Percentiles rank a stretch among this genome's conserved stretches.
These are phyloP conservation scores for Leishmania tarentolae DNA, from an alignment of 208 protist species.

Conservation along the genomic window DNA sequence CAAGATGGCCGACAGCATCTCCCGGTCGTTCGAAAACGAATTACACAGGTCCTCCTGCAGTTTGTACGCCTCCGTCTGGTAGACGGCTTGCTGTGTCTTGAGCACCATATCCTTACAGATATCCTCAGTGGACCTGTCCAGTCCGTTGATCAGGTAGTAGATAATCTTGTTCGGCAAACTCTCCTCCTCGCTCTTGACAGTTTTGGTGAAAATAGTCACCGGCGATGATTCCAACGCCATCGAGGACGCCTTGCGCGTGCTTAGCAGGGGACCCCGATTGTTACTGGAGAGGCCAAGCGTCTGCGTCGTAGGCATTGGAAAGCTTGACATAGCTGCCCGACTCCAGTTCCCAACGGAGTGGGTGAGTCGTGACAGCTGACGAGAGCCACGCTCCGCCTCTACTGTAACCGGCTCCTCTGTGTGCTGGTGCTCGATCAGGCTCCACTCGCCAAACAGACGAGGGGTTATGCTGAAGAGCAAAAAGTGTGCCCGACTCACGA, in stretches of 20 bases:
- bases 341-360: conserved; percentile 32
- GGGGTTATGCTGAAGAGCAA: conserved; percentile 73
- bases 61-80: conserved; percentile 59
- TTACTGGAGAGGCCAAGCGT: conserved; percentile 40
- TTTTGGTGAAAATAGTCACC: conserved; percentile 44
- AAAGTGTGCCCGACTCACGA: conserved; percentile 74
- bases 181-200: conserved; percentile 42
- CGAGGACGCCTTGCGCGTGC: conserved; percentile 21
- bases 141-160: conserved; percentile 66
- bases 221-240: conserved; percentile 20
- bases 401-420: conserved; percentile 67
- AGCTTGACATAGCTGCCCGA: conserved; percentile 29
- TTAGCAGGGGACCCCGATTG: conserved; percentile 21
- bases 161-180: conserved; percentile 58
- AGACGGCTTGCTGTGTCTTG: conserved; percentile 48
- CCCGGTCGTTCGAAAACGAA: conserved; percentile 43
- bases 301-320: conserved; percentile 21
- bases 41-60: conserved; percentile 71
- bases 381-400: conserved; percentile 29
- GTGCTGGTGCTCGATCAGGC: conserved; percentile 65
- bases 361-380: conserved; percentile 24
- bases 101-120: conserved; percentile 41
- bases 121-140: conserved; percentile 41
- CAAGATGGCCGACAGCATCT: conserved; percentile 51
- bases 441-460: conserved; percentile 48